Evolutionary conservation across 2,329 filamentous ascomycete species (phyloP), one percentile per base, ranked within the genome.

Genomic region (Calonectria naviculata): DNA sequence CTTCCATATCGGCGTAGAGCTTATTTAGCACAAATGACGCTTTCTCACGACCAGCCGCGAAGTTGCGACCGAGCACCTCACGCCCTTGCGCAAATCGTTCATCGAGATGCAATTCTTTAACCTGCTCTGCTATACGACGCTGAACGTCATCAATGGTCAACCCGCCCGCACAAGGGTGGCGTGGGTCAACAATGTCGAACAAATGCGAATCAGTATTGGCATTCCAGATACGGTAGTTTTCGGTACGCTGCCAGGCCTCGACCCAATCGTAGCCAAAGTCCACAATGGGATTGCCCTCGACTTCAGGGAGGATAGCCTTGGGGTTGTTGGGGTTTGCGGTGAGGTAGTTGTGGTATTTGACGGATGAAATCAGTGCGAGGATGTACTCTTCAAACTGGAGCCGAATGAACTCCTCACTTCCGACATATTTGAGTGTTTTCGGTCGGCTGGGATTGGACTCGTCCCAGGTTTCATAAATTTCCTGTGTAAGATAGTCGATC

Each of bases 301-400:
- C 87, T 74, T 92, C 87, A 12, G 91, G 88, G 56, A 94, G 87
- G 60, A 91, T 85, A 78, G 92, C 91, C 74, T 89, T 90, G 79
- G 78, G 66, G 46, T 94, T 94, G 72, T 97, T 95, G 60, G 92
- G 87, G 77, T 93, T 88, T 21, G 90, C 87, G 44, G 93, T 87
- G 66, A 92, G 86, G 79, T 93, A 93, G 78, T 91, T 92, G 82
- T 95, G 95, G 81, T 97, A 98, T 81, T 98, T 98, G 76, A 95
- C 93, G 0, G 94, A 92, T 0, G 95, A 94, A 49, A 98, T 90
- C 73, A 99, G 89, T 0, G 95, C 94, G 28, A 98, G 89, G 7
- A 99, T 89, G 80, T 99, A 99, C 79, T 98, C 95, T 83, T 99
- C 97, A 73, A 99, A 99, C 79, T 98, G 96, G 46, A 98, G 90